A percentile compares a stretch with the other conserved stretches of the same genome.
Conservation (phyloP, 176 grass and related monocot species). For the Melocanna baccifera region DNA sequence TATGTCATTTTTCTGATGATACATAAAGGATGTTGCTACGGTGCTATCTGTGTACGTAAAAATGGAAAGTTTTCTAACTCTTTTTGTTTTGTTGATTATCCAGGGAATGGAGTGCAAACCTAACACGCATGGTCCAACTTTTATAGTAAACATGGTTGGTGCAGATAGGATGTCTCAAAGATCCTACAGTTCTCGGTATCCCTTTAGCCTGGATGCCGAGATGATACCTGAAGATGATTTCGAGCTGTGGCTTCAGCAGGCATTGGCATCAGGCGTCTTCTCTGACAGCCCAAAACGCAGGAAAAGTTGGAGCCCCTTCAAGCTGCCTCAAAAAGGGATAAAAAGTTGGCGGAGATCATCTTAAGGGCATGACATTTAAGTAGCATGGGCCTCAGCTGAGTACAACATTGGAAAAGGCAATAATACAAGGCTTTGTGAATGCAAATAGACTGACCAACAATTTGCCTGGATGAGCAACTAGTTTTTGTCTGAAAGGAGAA, state of each 20-base stretch:
- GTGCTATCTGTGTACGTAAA: background rate
- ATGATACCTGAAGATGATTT: slow-evolving; percentile 91
- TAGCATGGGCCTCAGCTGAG: background rate
- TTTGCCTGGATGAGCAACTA: slow-evolving; percentile 39
- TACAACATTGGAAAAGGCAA: slow-evolving; percentile 24
- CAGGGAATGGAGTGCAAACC: slow-evolving; percentile 97
- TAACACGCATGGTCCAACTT: slow-evolving; percentile 92
- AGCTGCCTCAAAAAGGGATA: slow-evolving; percentile 83
- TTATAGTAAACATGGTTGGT: slow-evolving; percentile 97
- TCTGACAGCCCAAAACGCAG: slow-evolving; percentile 86
- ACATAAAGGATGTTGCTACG: background rate
- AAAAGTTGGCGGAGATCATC: slow-evolving; percentile 72
- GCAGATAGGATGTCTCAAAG: slow-evolving; percentile 63
- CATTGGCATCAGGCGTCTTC: slow-evolving; percentile 79
- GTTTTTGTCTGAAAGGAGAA: slow-evolving; percentile 44
- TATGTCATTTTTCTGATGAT: background rate
- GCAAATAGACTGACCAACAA: slow-evolving; percentile 64
- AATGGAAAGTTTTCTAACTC: background rate
- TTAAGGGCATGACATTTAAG: slow-evolving; percentile 14
- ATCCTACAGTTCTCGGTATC: slow-evolving; percentile 65
- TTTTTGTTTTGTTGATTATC: slow-evolving; percentile 20
- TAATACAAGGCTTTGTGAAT: slow-evolving; percentile 26
- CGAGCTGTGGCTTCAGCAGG: slow-evolving; percentile 91
- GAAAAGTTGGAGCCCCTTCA: slow-evolving; percentile 97
- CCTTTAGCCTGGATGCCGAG: slow-evolving; percentile 87